Base-by-base conservation (phyloP, 495 filamentous ascomycete genomes). In the Hypoxylon subgilvum region DNA sequence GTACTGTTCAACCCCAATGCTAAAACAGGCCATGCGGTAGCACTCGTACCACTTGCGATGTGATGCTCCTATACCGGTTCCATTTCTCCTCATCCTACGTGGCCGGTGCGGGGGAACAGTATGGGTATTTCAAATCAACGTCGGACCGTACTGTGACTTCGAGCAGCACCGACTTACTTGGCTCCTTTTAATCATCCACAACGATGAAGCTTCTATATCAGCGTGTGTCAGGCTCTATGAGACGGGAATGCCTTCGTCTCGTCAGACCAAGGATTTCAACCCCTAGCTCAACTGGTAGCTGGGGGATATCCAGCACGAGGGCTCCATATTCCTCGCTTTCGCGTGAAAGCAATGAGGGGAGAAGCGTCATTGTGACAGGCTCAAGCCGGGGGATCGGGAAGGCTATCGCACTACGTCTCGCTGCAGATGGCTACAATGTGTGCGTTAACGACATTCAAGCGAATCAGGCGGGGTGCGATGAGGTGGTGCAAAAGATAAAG, bases 371-470 rank as follows among this genome's bases (percentile, higher is more conserved):
- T 35, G 77, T 87, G 1, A 86, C 84, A 10, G 83, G 84, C 10
- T 80, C 82, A 4, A 68, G 73, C 4, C 71, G 79, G 8, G 84
- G 84, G 31, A 86, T 86, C 41, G 84, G 84, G 19, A 80, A 81
- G 62, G 80, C 82, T 19, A 85, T 86, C 31, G 83, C 84, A 23
- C 68, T 82, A 17, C 79, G 83, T 6, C 76, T 87, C 6, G 82
- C 82, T 18, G 64, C 72, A 28, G 83, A 86, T 38, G 83, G 84
- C 44, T 88, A 85, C 66, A 69, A 81, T 54, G 69, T 88, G 36
- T 84, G 82, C 44, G 71, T 86, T 42, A 86, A 85, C 61, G 84
- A 88, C 32, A 68, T 87, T 9, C 46, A 68, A n/a, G 66, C 73
- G 16, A 77, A 81, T 44, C 61, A 72, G 21, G 38, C 71, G 0